Evolutionary conservation across 2,329 filamentous ascomycete genomes (phyloP).

Genomic region (Mycosphaerelloides madeirae): DNA sequence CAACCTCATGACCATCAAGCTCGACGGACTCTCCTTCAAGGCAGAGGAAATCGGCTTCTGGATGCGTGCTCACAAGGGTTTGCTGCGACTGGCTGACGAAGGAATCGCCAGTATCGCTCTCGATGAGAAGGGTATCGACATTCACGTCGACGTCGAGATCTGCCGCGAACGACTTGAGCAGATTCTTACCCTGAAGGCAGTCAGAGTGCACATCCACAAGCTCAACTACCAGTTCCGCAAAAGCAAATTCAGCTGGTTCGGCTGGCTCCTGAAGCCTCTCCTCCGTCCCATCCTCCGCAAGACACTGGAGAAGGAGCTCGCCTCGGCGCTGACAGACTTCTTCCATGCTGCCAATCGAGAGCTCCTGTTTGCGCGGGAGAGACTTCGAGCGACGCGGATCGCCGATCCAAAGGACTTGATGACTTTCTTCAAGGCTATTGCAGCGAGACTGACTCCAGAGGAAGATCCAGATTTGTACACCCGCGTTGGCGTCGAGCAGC

Average conservation of each 20-base stretch:
- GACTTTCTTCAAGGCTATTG: conserved; percentile 77
- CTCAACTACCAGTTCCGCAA: conserved; percentile 72
- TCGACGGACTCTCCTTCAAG: conserved; percentile 76
- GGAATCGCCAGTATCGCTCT: conserved; percentile 82
- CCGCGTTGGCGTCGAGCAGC: conserved; percentile 63
- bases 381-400: conserved; percentile 79
- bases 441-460: conserved; percentile 67
- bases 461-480: conserved; percentile 73
- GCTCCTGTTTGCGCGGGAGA: conserved; percentile 77
- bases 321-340: conserved; percentile 62
- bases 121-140: conserved; percentile 81
- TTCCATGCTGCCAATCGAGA: conserved; percentile 77
- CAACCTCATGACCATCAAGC: conserved; percentile 64
- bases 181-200: conserved; percentile 69
- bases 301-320: conserved; percentile 73
- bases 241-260: conserved; percentile 70
- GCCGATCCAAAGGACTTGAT: conserved; percentile 71
- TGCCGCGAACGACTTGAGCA: conserved; percentile 73
- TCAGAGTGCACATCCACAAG: conserved; percentile 79
- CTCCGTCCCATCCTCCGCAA: conserved; percentile 75
- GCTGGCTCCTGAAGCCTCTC: conserved; percentile 80
- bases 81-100: conserved; percentile 71
- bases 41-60: conserved; percentile 89
- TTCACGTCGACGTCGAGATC: conserved; percentile 79
- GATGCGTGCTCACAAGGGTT: conserved; percentile 70